These are phyloP conservation scores for Irpex sp. DNA, from an alignment of 1,284 basidiomycete species.

Conservation along the genomic window DNA sequence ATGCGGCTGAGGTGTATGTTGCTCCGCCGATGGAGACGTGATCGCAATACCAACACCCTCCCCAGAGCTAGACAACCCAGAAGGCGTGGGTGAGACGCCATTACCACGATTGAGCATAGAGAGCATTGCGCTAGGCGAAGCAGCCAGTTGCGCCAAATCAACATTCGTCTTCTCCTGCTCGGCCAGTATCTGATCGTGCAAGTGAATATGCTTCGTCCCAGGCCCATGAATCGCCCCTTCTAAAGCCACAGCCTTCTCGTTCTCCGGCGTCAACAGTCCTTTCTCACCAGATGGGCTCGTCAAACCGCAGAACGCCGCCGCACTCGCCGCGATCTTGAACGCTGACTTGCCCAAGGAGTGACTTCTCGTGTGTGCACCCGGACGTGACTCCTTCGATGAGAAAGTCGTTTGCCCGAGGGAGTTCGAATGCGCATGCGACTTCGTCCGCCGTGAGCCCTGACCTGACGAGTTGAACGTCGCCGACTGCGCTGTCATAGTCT, in stretches of 20 bases:
- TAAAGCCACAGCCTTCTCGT: constrained; percentile 31
- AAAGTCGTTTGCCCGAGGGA: constrained; percentile 29
- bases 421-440: constrained; percentile 27
- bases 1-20: constrained; percentile 22
- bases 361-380: constrained; percentile 40
- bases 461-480: constrained; percentile 27
- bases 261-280: constrained; percentile 21
- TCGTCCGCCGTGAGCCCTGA: constrained; percentile 24
- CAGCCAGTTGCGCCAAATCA: constrained; percentile 19
- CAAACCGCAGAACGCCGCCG: constrained; percentile 30
- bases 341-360: constrained; percentile 58
- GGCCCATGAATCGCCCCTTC: constrained; percentile 38
- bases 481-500: constrained; percentile 5
- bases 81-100: constrained; percentile 27
- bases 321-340: constrained; percentile 37
- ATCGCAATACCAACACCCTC: constrained; percentile 60
- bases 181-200: constrained; percentile 20
- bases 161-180: constrained; percentile 3
- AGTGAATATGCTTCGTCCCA: constrained; percentile 38
- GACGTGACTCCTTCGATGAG: constrained; percentile 28
- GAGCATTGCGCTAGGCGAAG: constrained; percentile 12
- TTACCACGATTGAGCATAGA: constrained; percentile 9
- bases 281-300: constrained; percentile 11
- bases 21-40: constrained; percentile 41
- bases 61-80: constrained; percentile 21